These are phyloP conservation scores for Phytopythium mirpurense DNA, from an alignment of 352 stramenopile species.

Conservation along the genomic window DNA sequence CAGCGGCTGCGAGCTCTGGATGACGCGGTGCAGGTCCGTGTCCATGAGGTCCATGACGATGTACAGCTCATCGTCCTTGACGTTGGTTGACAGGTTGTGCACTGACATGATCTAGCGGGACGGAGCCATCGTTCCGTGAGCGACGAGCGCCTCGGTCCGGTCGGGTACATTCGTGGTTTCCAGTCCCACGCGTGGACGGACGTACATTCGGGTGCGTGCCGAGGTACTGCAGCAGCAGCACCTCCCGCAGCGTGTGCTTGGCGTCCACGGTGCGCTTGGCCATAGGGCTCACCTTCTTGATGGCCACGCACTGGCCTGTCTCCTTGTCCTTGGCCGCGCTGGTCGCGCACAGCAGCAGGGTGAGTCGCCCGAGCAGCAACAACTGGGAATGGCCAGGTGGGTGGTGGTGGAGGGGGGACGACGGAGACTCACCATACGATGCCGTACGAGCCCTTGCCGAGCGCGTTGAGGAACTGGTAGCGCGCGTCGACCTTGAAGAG, in stretches of 20 bases:
- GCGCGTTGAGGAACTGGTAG: slow-evolving; percentile 84
- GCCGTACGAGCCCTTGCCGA: slow-evolving; percentile 91
- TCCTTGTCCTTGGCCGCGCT: slow-evolving; percentile 73
- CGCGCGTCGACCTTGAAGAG: slow-evolving; percentile 78
- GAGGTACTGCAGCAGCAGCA: slow-evolving; percentile 83
- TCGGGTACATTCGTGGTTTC: too few relatives aligned
- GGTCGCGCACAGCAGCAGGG: neutral
- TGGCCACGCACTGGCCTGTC: slow-evolving; percentile 79
- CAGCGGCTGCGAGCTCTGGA: slow-evolving; percentile 73
- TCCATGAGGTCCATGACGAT: slow-evolving; percentile 95
- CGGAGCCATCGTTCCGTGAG: neutral
- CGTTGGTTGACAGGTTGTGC: slow-evolving; percentile 79
- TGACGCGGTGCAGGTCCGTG: slow-evolving; percentile 89
- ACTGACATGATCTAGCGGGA: slow-evolving; percentile 68
- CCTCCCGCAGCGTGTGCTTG: slow-evolving; percentile 87
- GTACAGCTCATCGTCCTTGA: slow-evolving; percentile 92
- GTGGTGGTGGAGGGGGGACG: too few relatives aligned
- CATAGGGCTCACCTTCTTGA: slow-evolving; percentile 91
- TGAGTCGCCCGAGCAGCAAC: neutral
- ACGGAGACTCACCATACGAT: slow-evolving; percentile 65
- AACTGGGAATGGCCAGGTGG: too few relatives aligned
- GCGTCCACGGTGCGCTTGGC: slow-evolving; percentile 69
- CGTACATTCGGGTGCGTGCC: slow-evolving; percentile 82
- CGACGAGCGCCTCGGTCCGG: neutral
- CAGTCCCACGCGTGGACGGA: neutral